A percentile compares a stretch with the other conserved stretches of the same genome.
phyloP scores from a whole-genome alignment of 345 rosid species.

The Moringa oleifera region DNA sequence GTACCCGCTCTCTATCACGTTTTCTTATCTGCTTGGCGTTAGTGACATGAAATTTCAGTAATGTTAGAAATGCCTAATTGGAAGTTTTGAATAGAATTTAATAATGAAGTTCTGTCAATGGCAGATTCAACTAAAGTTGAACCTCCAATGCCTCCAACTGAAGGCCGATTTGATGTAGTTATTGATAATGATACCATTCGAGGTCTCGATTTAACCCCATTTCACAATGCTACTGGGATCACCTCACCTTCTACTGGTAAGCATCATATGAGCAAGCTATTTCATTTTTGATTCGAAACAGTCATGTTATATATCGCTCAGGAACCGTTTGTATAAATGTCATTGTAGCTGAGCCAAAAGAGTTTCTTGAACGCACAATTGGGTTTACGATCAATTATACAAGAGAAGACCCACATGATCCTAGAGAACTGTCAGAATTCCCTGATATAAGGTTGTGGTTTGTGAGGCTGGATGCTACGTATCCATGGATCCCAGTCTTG shows the following conservation, averaged over 20 bases:
- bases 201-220: conserved; percentile 70
- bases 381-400: conserved; percentile 70
- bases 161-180: conserved; percentile 61
- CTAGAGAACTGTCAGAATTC: conserved; percentile 69
- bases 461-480: conserved; percentile 72
- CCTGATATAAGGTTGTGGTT: conserved; percentile 91
- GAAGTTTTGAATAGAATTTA: background rate
- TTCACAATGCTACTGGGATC: conserved; percentile 57
- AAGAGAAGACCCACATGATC: conserved; percentile 65
- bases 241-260: conserved; percentile 54
- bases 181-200: conserved; percentile 47
- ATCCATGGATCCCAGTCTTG: conserved; percentile 84
- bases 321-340: background rate
- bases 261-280: background rate
- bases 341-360: conserved; percentile 48
- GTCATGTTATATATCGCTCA: background rate
- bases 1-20: conserved; percentile 19
- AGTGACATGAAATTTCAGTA: no score
- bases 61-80: background rate
- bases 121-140: conserved; percentile 46
- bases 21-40: background rate
- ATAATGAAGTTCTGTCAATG: background rate
- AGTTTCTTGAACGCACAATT: conserved; percentile 53
- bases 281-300: no score
- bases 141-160: conserved; percentile 77